Conservation (phyloP, 257 asterid genomes). For the Solanum phureja region DNA sequence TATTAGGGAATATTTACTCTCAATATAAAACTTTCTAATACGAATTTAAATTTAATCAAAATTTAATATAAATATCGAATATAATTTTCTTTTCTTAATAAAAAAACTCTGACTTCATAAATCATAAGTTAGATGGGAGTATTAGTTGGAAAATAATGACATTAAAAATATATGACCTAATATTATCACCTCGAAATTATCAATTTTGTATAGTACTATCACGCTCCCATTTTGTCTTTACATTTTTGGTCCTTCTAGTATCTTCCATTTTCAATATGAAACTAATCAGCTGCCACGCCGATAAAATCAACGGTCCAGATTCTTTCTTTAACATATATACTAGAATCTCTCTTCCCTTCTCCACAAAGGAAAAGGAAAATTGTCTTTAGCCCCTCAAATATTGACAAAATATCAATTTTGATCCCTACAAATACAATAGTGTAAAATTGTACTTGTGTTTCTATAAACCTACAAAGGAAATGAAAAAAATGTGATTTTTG, state of each 20-base stretch:
- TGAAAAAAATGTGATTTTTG: neutral
- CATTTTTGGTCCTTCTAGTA: neutral
- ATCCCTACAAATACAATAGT: neutral
- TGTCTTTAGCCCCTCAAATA: neutral
- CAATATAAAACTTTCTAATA: fast-evolving
- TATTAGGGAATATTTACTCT: fast-evolving
- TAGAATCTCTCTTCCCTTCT: neutral
- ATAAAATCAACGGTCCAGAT: neutral
- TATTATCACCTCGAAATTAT: neutral
- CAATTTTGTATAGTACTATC: neutral
- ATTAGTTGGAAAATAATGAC: neutral
- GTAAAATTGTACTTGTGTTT: neutral
- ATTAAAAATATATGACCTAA: neutral
- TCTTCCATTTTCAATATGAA: neutral
- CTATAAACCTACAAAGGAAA: neutral
- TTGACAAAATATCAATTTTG: neutral
- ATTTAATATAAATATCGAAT: neutral
- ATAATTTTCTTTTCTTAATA: too few relatives aligned
- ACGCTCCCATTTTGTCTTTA: neutral
- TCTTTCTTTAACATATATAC: neutral
- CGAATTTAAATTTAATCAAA: too few relatives aligned
- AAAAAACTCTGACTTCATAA: too few relatives aligned
- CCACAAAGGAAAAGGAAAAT: neutral
- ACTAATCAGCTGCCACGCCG: neutral
- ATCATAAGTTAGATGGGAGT: neutral